phyloP scores from a whole-genome alignment of 2,329 filamentous ascomycete genomes.

The Elsinoe batatas region DNA sequence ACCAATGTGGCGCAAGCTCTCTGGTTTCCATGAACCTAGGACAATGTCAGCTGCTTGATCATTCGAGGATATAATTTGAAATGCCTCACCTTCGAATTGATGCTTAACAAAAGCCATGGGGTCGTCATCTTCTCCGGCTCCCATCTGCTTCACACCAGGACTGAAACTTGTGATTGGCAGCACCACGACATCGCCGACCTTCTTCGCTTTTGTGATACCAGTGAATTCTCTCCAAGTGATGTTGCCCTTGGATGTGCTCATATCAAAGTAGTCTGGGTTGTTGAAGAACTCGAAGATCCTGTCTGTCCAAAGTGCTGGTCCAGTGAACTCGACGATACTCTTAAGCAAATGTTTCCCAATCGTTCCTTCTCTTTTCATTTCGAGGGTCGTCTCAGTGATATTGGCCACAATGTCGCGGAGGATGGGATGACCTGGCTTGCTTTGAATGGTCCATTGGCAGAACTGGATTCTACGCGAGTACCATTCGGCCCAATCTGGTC shows the following conservation, averaged over 20 bases:
- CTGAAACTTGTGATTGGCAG: constrained; percentile 96
- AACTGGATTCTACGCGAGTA: constrained; percentile 95
- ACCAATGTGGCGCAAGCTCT: constrained; percentile 60
- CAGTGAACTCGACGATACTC: constrained; percentile 85
- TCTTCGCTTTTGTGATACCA: constrained; percentile 70
- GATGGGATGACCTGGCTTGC: constrained; percentile 88
- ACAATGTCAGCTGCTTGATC: neutral
- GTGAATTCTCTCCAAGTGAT: constrained; percentile 87
- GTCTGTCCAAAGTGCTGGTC: constrained; percentile 92
- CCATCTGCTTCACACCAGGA: constrained; percentile 89
- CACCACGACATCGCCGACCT: constrained; percentile 86
- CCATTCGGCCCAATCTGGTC: constrained; percentile 87
- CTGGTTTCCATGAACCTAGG: constrained; percentile 66
- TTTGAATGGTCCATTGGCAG: constrained; percentile 97
- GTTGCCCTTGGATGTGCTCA: constrained; percentile 56
- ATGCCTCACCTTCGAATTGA: constrained; percentile 73
- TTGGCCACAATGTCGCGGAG: constrained; percentile 77
- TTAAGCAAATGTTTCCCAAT: constrained; percentile 54
- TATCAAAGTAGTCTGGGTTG: constrained; percentile 75
- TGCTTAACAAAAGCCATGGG: constrained; percentile 98
- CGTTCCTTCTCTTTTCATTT: constrained; percentile 57
- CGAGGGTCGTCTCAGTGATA: constrained; percentile 73
- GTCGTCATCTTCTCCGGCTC: constrained; percentile 75
- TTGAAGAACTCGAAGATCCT: constrained; percentile 89
- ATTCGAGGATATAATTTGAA: neutral